Base-by-base conservation (phyloP, 768 basidiomycete genomes). In the Hypsizygus marmoreus region DNA sequence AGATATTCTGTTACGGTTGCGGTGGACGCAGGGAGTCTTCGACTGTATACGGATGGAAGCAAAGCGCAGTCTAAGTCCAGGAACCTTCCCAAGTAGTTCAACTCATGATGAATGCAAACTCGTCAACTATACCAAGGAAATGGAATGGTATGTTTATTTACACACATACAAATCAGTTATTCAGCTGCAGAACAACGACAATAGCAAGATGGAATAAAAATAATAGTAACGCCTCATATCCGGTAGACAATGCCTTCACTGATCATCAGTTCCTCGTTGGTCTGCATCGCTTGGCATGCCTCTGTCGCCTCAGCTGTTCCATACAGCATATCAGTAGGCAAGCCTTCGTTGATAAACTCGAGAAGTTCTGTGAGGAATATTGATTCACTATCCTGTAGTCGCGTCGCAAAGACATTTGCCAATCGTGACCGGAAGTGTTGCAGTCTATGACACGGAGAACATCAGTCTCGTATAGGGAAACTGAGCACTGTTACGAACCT, bases 191-290 rank as follows among this genome's bases (percentile, higher is more conserved):
- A n/a, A n/a, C n/a, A n/a, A 45, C 46, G 34, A 50, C 50, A 43
- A 50, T 43, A 54, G 46, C 36, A 31, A 10, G 41, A 49, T 28
- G 40, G 31, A 22, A 17, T 19, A 42, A 33, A 36, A 36, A 5
- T 31, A 28, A 29, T 19, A 9, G 26, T 14, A 41, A 25, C 12
- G 30, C 10, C 23, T 67, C 71, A 91, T 45, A 92, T 81, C 65
- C 84, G 91, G 72, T 95, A 95, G 42, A 95, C 79, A 45, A 91
- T 82, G 24, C 86, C 88, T 24, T 89, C 91, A 53, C 86, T 87
- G 57, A 92, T 75, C 89, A 97, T 91, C 51, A 97, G 72, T 65
- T 95, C 88, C 43, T 91, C 84, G 10, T 71, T 73, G 13, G 86
- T 84, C 20, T 79, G 76, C 95, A 98, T 97, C 26, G 73, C 65